Conservation (phyloP, 257 asterid genomes). For the Scutellaria galericulata region DNA sequence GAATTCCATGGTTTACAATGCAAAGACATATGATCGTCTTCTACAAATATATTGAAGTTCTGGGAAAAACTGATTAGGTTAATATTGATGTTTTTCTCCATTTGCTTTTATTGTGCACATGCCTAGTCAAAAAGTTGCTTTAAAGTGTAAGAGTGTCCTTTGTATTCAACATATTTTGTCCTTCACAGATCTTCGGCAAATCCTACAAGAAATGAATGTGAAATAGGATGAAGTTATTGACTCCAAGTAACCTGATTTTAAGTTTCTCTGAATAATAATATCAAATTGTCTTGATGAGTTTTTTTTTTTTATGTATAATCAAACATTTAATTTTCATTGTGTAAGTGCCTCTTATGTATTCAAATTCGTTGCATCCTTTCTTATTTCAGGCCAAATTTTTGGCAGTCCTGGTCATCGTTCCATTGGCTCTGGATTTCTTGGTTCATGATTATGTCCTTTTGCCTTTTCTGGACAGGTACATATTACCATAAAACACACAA, state of each 20-base stretch:
- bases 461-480: constrained; percentile 98
- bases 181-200: too few relatives aligned
- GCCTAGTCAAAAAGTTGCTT: neutral
- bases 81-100: neutral
- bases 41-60: neutral
- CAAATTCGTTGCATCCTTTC: constrained; percentile 34
- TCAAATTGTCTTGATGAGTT: constrained; percentile 11
- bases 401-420: constrained; percentile 80
- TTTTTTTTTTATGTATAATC: constrained; percentile 21
- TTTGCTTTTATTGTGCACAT: constrained; percentile 14
- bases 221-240: too few relatives aligned
- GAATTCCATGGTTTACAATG: neutral
- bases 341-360: constrained; percentile 23
- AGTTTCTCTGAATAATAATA: neutral
- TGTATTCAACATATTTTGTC: too few relatives aligned
- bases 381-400: constrained; percentile 86
- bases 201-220: too few relatives aligned
- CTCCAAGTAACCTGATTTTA: too few relatives aligned
- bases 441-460: constrained; percentile 90
- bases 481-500: constrained; percentile 13
- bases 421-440: constrained; percentile 82
- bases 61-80: too few relatives aligned
- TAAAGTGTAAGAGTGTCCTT: neutral
- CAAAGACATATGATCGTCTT: constrained; percentile 5
- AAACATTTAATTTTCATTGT: constrained; percentile 25